A percentile compares a stretch with the other conserved stretches of the same genome.
These are phyloP conservation scores for Trichoderma sp. DNA, from an alignment of 2,329 filamentous ascomycete species.

Conservation along the genomic window DNA sequence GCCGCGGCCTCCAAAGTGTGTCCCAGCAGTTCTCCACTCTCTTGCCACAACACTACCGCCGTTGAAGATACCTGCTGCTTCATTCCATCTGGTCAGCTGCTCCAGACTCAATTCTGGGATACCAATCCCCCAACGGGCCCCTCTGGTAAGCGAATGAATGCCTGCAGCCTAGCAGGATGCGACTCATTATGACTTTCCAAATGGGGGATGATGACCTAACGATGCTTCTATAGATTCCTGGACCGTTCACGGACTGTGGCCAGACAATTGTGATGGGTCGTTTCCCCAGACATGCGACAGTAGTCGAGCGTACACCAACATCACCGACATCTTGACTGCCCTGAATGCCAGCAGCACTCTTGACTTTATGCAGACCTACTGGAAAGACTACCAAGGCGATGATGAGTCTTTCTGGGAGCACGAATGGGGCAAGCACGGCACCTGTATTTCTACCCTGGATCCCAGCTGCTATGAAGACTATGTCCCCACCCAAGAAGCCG, in stretches of 20 bases:
- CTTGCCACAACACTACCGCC: constrained; percentile 63
- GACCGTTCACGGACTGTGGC: constrained; percentile 72
- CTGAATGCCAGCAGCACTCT: constrained; percentile 57
- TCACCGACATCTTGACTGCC: constrained; percentile 61
- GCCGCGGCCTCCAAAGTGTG: constrained; percentile 29
- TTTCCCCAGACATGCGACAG: constrained; percentile 68
- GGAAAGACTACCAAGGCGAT: constrained; percentile 67
- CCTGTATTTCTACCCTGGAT: constrained; percentile 68
- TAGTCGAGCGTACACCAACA: constrained; percentile 63
- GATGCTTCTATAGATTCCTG: constrained; percentile 55
- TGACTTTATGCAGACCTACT: constrained; percentile 68
- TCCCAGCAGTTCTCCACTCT: constrained; percentile 48
- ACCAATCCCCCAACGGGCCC: constrained; percentile 65
- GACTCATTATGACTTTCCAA: constrained; percentile 5
- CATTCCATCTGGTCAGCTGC: constrained; percentile 67
- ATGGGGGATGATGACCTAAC: neutral
- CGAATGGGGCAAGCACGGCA: constrained; percentile 74
- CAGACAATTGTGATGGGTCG: constrained; percentile 68
- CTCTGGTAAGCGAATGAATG: constrained; percentile 27
- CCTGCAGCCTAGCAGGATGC: constrained; percentile 3
- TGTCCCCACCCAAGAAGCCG: constrained; percentile 61
- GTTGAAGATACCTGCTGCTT: constrained; percentile 71
- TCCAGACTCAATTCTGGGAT: constrained; percentile 80
- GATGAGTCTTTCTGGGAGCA: constrained; percentile 71
- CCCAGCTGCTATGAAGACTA: constrained; percentile 67